Conservation (phyloP, 257 asterid species). For the Nicotiana noctiflora region DNA sequence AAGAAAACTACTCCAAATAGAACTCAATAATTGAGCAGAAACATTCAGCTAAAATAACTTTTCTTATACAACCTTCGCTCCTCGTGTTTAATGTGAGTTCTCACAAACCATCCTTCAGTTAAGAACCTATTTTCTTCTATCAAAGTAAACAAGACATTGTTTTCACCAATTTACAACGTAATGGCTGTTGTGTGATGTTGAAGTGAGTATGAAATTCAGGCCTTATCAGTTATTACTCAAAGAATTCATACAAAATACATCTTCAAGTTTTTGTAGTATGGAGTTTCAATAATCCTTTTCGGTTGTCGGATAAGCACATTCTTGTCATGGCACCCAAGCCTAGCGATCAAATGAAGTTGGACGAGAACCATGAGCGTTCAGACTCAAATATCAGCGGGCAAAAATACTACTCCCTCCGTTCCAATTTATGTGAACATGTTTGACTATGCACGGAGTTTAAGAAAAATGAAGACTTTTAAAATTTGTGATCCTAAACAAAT, state of each 20-base stretch:
- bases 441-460: too few relatives aligned
- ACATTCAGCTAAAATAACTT: background rate
- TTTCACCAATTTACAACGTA: background rate
- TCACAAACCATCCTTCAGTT: background rate
- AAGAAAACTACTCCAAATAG: background rate
- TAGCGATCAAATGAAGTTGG: too few relatives aligned
- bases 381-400: too few relatives aligned
- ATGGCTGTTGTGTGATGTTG: background rate
- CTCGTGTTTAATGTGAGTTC: background rate
- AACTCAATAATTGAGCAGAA: background rate
- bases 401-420: too few relatives aligned
- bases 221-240: background rate
- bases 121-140: background rate
- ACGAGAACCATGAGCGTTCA: too few relatives aligned
- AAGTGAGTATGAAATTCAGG: background rate
- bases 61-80: background rate
- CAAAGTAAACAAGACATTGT: background rate
- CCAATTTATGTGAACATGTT: too few relatives aligned
- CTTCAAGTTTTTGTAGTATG: too few relatives aligned
- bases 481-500: too few relatives aligned
- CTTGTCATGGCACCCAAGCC: too few relatives aligned
- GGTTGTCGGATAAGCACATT: background rate
- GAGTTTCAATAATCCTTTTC: background rate
- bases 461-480: too few relatives aligned
- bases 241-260: background rate